Base-by-base conservation (phyloP, 176 grass and related monocot genomes). In the Oryza meridionalis region DNA sequence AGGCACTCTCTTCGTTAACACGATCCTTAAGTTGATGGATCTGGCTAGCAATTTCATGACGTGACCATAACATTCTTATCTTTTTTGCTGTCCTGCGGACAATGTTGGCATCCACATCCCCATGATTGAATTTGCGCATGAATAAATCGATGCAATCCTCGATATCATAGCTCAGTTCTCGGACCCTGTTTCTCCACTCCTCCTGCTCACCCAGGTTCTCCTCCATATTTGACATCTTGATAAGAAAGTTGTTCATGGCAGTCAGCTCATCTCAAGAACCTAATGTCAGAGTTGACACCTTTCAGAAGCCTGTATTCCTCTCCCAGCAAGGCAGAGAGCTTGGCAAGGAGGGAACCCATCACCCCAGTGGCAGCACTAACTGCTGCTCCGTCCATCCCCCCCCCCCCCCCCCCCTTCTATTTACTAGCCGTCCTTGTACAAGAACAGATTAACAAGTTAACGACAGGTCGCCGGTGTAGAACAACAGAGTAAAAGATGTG, bases 91-190 rank as follows among this genome's bases (percentile, higher is more conserved):
- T 62, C 49, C 12, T 82, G 13, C 17, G 25, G 0, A 15, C 15
- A 4, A 82, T 29, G 3, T 49, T 13, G 13, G 11, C 24, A 1
- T 29, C 16, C 5, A 33, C 9, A 9, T 31, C 68, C 4, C 51
- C 68, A 2, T 16, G 50, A 10, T 6, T 61, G 7, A 63, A 10
- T 9, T 59, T 53, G 9, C 61, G 51, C 22, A 61, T 63, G 35
- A 46, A 73, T 11, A 61, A 4, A 37, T 82, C 80, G 1, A 82
- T 73, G 68, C 80, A 63, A 5, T 82, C 79, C 16, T 82, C 79
- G 0, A 72, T 61, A 6, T 82, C 79, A 2, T 82, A 72, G 67
- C 49, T 55, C 3, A 82, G 69, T 22, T 82, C 80, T 0, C 69
- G 69, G 11, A 82, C 22, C 5, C 63, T 72, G 22, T 73, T 38